phyloP scores from a whole-genome alignment of 352 stramenopile genomes.

The Aphanomyces invadans region DNA sequence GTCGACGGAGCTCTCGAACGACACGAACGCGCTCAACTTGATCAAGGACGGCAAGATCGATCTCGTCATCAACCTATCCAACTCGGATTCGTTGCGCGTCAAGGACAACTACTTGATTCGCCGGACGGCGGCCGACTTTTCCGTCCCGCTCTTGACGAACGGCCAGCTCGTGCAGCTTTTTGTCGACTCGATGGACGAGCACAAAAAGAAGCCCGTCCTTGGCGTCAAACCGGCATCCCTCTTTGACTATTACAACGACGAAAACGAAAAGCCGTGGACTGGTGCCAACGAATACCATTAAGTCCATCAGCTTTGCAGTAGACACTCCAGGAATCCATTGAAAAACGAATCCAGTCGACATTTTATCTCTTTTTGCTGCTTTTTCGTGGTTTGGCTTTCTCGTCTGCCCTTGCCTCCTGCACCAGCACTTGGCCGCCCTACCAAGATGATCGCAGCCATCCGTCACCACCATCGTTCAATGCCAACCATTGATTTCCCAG shows the following conservation, averaged over 20 bases:
- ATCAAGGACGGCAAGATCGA: slow-evolving; percentile 94
- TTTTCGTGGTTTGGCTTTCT: slow-evolving; percentile 2
- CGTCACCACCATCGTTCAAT: too few species aligned
- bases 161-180: slow-evolving; percentile 90
- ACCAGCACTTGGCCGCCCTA: slow-evolving; percentile 5
- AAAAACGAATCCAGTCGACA: too few species aligned
- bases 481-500: too few species aligned
- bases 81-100: slow-evolving; percentile 77
- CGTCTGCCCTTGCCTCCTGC: neutral
- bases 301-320: slow-evolving; percentile 24
- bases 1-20: slow-evolving; percentile 44
- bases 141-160: slow-evolving; percentile 88
- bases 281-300: slow-evolving; percentile 94
- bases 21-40: slow-evolving; percentile 80
- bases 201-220: slow-evolving; percentile 89
- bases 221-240: slow-evolving; percentile 92
- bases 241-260: slow-evolving; percentile 96
- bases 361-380: neutral
- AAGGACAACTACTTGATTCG: slow-evolving; percentile 92
- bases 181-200: slow-evolving; percentile 85
- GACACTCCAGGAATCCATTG: too few species aligned
- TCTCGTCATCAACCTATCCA: slow-evolving; percentile 90
- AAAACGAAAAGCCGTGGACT: slow-evolving; percentile 92
- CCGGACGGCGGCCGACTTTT: slow-evolving; percentile 89
- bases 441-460: too few species aligned